Conservation (phyloP, 2,329 filamentous ascomycete species). For the Domatiomyces catenatus region DNA sequence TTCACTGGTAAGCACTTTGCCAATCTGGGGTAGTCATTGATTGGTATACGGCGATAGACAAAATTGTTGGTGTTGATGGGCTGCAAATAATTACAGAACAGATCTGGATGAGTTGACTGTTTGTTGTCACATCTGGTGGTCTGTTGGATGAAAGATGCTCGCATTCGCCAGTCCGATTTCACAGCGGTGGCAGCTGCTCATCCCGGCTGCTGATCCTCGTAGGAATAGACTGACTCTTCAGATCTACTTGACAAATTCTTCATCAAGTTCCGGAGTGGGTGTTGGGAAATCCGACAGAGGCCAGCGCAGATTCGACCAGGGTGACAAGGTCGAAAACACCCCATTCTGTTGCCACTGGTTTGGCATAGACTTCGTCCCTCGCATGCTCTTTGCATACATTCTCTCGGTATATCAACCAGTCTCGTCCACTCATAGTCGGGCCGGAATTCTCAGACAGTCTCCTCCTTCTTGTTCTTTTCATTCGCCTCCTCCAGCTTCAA, state of each 20-base stretch:
- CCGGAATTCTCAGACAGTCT: background rate
- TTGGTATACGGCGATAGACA: background rate
- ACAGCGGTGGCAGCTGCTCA: too few relatives aligned
- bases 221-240: background rate
- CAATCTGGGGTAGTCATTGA: background rate
- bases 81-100: too few relatives aligned
- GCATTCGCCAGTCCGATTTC: background rate
- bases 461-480: slow-evolving; percentile 9
- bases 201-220: background rate
- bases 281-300: background rate
- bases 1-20: background rate
- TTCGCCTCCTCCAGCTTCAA: slow-evolving; percentile 23
- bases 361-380: background rate
- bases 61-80: background rate
- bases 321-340: background rate
- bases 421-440: background rate
- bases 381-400: background rate
- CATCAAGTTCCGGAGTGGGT: background rate
- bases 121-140: background rate
- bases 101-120: too few relatives aligned
- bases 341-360: background rate
- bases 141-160: background rate
- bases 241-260: background rate
- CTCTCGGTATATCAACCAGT: background rate
- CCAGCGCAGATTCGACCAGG: background rate